Evolutionary conservation across 805 yeast genomes (phyloP).

Genomic region (Danielia oregonensis): DNA sequence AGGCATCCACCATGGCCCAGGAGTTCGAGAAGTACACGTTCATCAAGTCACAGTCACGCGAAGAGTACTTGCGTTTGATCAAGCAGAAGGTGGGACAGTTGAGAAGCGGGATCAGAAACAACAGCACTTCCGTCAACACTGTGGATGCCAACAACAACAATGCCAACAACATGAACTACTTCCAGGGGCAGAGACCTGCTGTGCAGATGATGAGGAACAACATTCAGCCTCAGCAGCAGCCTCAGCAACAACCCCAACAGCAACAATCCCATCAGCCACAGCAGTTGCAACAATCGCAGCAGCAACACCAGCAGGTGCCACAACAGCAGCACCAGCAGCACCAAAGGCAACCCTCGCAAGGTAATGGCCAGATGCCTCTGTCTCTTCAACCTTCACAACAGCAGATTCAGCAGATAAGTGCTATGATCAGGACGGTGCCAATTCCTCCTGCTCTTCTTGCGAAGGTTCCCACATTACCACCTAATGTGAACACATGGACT

Average conservation of each 20-base stretch:
- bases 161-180: slow-evolving; percentile 15
- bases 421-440: slow-evolving; percentile 56
- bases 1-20: slow-evolving; percentile 50
- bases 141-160: slow-evolving; percentile 9
- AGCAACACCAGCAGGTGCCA: slow-evolving; percentile 23
- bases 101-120: slow-evolving; percentile 15
- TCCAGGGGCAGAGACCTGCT: background rate
- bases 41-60: slow-evolving; percentile 52
- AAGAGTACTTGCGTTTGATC: slow-evolving; percentile 48
- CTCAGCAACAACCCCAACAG: slow-evolving; percentile 3
- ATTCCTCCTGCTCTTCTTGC: slow-evolving; percentile 67
- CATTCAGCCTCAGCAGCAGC: background rate
- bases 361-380: slow-evolving; percentile 9
- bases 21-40: slow-evolving; percentile 69
- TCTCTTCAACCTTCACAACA: slow-evolving; percentile 16
- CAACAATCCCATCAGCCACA: slow-evolving; percentile 11
- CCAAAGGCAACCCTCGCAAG: slow-evolving; percentile 6
- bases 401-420: slow-evolving; percentile 38
- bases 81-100: slow-evolving; percentile 37
- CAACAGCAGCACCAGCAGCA: slow-evolving; percentile 19
- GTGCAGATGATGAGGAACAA: slow-evolving; percentile 1
- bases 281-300: slow-evolving; percentile 20
- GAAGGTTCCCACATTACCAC: slow-evolving; percentile 73
- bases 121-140: slow-evolving; percentile 10
- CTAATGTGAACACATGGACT: slow-evolving; percentile 76